Percentiles rank a stretch among this genome's conserved stretches.
Evolutionary conservation across 2,329 filamentous ascomycete species (phyloP).

Genomic region (Stagonosporopsis vannaccii): DNA sequence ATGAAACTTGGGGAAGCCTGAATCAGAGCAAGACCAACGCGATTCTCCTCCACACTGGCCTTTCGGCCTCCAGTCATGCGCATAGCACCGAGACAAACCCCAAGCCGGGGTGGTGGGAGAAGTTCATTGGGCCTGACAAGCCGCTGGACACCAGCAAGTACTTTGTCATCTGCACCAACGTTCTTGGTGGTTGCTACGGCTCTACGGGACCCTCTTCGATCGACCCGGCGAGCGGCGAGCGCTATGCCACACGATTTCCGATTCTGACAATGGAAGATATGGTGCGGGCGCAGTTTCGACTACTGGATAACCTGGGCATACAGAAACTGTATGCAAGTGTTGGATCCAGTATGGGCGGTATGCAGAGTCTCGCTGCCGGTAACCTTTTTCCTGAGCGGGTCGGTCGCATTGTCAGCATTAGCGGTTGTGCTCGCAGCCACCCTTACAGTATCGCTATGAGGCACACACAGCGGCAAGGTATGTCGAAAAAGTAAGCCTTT

Average conservation of each 20-base stretch:
- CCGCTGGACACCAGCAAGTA: conserved; percentile 91
- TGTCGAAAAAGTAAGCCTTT: conserved; percentile 1
- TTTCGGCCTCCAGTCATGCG: conserved; percentile 97
- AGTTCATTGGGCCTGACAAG: conserved; percentile 88
- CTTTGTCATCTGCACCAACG: conserved; percentile 94
- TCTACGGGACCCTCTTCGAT: conserved; percentile 89
- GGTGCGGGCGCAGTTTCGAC: conserved; percentile 92
- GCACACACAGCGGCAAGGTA: conserved; percentile 87
- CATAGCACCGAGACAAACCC: conserved; percentile 88
- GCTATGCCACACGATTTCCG: conserved; percentile 93
- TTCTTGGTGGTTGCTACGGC: conserved; percentile 93
- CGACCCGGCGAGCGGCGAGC: conserved; percentile 85
- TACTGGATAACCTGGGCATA: conserved; percentile 82
- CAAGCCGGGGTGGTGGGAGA: conserved; percentile 97
- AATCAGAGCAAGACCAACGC: conserved; percentile 85
- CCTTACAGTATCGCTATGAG: conserved; percentile 99
- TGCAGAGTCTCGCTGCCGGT: conserved; percentile 92
- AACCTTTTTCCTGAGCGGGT: conserved; percentile 84
- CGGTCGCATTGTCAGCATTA: conserved; percentile 83
- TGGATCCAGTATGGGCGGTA: conserved; percentile 96
- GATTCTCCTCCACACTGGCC: conserved; percentile 89
- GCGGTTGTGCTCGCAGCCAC: conserved; percentile 91
- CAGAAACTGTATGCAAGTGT: conserved; percentile 87
- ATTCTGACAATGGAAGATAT: conserved; percentile 97
- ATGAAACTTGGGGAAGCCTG: conserved; percentile 88